These are phyloP conservation scores for Mycena capillaripes DNA, from an alignment of 768 basidiomycete species.

Conservation along the genomic window DNA sequence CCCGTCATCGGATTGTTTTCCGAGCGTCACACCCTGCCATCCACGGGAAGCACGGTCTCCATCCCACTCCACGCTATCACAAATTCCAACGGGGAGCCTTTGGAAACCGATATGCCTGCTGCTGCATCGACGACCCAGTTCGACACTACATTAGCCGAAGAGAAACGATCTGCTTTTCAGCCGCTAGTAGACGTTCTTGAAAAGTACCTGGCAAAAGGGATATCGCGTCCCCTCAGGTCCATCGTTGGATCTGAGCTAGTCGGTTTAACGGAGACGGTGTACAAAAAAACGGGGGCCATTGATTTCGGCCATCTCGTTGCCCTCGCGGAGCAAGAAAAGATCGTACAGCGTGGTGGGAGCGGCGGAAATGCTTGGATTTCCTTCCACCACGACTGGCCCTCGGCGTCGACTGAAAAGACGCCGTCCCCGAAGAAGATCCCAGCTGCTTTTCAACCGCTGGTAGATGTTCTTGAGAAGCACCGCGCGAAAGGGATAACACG, in stretches of 20 bases:
- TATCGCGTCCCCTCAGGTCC: slow-evolving; percentile 23
- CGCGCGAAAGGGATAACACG: slow-evolving; percentile 11
- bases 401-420: background rate
- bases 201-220: slow-evolving; percentile 10
- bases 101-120: background rate
- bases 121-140: background rate
- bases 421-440: background rate
- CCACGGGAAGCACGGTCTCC: background rate
- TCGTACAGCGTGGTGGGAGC: slow-evolving; percentile 47
- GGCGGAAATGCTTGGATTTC: slow-evolving; percentile 43
- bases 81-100: background rate
- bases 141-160: background rate
- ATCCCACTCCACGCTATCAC: background rate
- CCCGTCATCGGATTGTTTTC: background rate
- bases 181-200: slow-evolving; percentile 5
- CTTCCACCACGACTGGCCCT: slow-evolving; percentile 6
- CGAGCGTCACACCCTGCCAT: background rate
- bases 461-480: slow-evolving; percentile 15
- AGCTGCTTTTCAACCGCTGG: background rate
- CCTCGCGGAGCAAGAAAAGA: slow-evolving; percentile 44
- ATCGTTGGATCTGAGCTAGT: slow-evolving; percentile 20
- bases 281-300: slow-evolving; percentile 47
- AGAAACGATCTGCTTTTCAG: background rate
- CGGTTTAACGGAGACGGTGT: slow-evolving; percentile 36
- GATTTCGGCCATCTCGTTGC: slow-evolving; percentile 50